A percentile compares a stretch with the other conserved stretches of the same genome.
These are phyloP conservation scores for Tinospora cordifolia DNA, from an alignment of 164 flowering plant species.

Conservation along the genomic window DNA sequence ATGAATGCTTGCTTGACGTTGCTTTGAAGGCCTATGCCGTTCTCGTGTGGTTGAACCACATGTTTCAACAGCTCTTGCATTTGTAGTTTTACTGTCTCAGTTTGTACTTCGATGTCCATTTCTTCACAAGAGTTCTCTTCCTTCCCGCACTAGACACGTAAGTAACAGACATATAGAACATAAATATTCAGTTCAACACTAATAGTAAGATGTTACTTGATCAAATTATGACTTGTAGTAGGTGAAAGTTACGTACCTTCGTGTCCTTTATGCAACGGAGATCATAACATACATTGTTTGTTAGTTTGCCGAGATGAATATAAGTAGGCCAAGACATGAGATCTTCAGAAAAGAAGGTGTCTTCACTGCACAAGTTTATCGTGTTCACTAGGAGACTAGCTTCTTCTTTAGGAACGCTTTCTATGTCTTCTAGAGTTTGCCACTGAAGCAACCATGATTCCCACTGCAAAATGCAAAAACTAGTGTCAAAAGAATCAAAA, in stretches of 20 bases:
- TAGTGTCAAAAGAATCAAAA: no score
- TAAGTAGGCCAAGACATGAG: neutral
- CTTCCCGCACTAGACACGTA: neutral
- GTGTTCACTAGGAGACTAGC: conserved; percentile 7
- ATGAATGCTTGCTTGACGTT: conserved; percentile 28
- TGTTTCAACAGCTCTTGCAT: conserved; percentile 37
- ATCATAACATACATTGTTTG: conserved; percentile 2
- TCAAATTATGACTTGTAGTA: no score
- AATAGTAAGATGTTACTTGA: no score
- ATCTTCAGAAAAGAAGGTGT: neutral
- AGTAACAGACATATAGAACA: neutral
- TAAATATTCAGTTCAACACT: no score
- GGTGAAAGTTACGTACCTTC: no score
- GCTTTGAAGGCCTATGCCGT: conserved; percentile 21
- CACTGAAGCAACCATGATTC: conserved; percentile 4
- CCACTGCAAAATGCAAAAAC: conserved; percentile 9
- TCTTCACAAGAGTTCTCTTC: conserved; percentile 7
- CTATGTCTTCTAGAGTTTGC: neutral
- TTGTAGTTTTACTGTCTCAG: no score
- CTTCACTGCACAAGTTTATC: no score
- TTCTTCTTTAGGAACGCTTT: neutral
- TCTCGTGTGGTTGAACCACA: conserved; percentile 29
- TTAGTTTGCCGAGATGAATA: neutral
- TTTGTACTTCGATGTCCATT: no score
- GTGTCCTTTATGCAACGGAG: no score